Base-by-base conservation (phyloP, 768 basidiomycete species). In the Cystobasidium onofrii region DNA sequence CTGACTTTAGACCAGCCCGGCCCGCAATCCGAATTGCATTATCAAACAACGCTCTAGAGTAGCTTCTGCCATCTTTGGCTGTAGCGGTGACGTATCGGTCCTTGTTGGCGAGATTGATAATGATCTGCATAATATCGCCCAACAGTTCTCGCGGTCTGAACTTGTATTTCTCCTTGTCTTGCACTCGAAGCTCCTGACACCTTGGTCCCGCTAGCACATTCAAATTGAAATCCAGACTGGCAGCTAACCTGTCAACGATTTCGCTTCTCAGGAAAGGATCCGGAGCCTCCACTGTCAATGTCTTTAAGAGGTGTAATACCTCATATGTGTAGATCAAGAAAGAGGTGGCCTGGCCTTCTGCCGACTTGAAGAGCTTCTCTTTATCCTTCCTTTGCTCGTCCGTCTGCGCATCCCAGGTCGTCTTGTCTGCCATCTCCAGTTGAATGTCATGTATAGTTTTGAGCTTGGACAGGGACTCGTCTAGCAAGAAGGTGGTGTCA, bases 401-500 rank as follows among this genome's bases (percentile, higher is more conserved):
- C 0, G 92, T 83, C 67, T 86, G 83, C 0, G 88, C 82, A 29
- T 85, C 84, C 90, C 92, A 99, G 0, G 86, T 82, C 1, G 81
- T 85, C 65, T 84, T 83, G 81, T 93, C 86, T 55, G 86, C 87
- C 89, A 94, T 95, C 80, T 94, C 90, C 0, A 83, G 83, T 80
- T 95, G 89, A 63, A 97, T 88, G 74, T 86, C 87, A 80, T 90
- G 87, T 76, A 99, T 96, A 79, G 95, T 90, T 13, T 87, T 85
- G 64, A 99, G 85, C 76, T 94, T 90, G 77, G 87, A 87, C 61
- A 98, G 84, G 10, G 92, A 95, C 79, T 99, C 96, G 80, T 98
- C 93, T 86, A 99, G 88, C 65, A 97, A 89, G 81, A 93, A 98
- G 10, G 95, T 98, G 69, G 95, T 92, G 78, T 99, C 96, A 85